phyloP scores from a whole-genome alignment of 169 alveolate species.

The Plasmodium cynomolgi region DNA sequence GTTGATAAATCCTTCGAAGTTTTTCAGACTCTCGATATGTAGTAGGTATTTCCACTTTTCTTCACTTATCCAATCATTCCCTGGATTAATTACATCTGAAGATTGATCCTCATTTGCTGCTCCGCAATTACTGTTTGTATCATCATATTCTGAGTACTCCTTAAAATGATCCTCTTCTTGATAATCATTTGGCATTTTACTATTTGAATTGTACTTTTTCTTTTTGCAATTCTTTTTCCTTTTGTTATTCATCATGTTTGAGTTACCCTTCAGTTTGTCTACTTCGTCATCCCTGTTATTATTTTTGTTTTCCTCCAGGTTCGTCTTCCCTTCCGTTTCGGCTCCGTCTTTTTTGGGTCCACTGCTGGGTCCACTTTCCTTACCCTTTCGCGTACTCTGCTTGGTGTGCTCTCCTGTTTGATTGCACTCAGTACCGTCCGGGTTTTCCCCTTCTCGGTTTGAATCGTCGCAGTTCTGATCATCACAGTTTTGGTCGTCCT shows the following conservation, averaged over 20 bases:
- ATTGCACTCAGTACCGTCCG: neutral
- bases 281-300: neutral
- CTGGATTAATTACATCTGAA: constrained; percentile 53
- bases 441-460: neutral
- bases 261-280: neutral
- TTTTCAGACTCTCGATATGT: constrained; percentile 71
- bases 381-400: neutral
- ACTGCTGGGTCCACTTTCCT: neutral
- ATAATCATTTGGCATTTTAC: constrained; percentile 6
- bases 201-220: constrained; percentile 22
- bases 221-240: constrained; percentile 21
- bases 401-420: neutral
- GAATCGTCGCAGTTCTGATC: neutral
- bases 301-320: neutral
- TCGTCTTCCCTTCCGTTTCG: neutral
- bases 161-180: constrained; percentile 4
- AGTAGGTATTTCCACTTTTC: constrained; percentile 49
- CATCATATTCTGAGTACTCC: constrained; percentile 21
- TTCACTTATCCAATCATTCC: constrained; percentile 76
- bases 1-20: constrained; percentile 68
- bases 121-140: constrained; percentile 13
- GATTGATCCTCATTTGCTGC: constrained; percentile 23
- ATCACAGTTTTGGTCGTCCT: neutral
- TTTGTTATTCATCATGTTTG: constrained; percentile 6
- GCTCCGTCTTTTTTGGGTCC: neutral